Percentiles rank a stretch among this genome's conserved stretches.
These are phyloP conservation scores for Millerago galiae DNA, from an alignment of 805 yeast genomes.

Conservation along the genomic window DNA sequence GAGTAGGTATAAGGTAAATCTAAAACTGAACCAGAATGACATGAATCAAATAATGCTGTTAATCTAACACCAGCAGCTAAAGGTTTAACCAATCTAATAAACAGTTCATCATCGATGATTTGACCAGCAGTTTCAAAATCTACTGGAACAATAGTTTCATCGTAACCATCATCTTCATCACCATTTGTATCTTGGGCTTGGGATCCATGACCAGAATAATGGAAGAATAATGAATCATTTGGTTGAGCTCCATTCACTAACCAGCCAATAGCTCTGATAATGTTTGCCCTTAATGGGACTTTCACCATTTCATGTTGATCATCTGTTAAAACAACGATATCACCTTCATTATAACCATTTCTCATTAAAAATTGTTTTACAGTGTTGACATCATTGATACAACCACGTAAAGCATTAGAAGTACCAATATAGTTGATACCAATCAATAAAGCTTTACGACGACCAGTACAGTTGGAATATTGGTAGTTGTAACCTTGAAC, in stretches of 20 bases:
- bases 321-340: constrained; percentile 56
- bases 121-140: constrained; percentile 65
- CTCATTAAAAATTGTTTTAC: constrained; percentile 33
- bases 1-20: constrained; percentile 79
- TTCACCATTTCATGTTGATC: constrained; percentile 41
- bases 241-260: constrained; percentile 65
- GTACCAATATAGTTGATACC: constrained; percentile 77
- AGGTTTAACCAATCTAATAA: constrained; percentile 61
- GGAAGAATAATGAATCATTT: constrained; percentile 74
- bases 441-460: constrained; percentile 64
- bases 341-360: constrained; percentile 45
- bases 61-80: constrained; percentile 68
- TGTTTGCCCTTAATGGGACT: constrained; percentile 65
- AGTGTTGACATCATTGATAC: constrained; percentile 70
- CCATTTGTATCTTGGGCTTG: constrained; percentile 62
- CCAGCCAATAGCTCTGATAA: constrained; percentile 78
- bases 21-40: constrained; percentile 80
- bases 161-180: constrained; percentile 70
- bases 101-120: constrained; percentile 69
- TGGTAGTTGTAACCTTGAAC: constrained; percentile 32
- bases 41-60: constrained; percentile 77
- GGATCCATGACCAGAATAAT: constrained; percentile 86
- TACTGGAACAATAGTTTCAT: constrained; percentile 67
- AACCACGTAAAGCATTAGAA: constrained; percentile 57
- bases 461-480: constrained; percentile 67